A percentile compares a stretch with the other conserved stretches of the same genome.
Evolutionary conservation across 2,329 filamentous ascomycete genomes (phyloP).

Genomic region (Sporothrix brunneoviolacea): DNA sequence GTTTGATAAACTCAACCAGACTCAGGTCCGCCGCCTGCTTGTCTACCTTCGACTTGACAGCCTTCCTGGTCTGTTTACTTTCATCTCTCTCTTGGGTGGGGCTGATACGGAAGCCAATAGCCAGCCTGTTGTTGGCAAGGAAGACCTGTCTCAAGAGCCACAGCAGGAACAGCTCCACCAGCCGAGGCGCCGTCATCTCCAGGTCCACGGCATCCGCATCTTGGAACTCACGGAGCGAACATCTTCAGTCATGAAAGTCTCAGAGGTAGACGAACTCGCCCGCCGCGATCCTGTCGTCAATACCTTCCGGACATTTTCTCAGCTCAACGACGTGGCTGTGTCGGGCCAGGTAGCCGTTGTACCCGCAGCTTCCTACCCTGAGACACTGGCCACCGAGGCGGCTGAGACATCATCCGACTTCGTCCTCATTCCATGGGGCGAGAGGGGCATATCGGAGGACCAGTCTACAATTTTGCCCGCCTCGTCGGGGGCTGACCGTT

Average conservation of each 20-base stretch:
- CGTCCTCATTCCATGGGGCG: constrained; percentile 83
- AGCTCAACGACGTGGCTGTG: constrained; percentile 74
- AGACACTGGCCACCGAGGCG: constrained; percentile 65
- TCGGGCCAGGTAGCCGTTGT: constrained; percentile 76
- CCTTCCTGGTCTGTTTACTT: constrained; percentile 72
- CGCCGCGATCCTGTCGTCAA: constrained; percentile 77
- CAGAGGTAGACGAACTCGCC: constrained; percentile 67
- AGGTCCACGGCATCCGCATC: constrained; percentile 79
- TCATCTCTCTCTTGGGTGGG: constrained; percentile 69
- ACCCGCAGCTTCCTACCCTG: constrained; percentile 70
- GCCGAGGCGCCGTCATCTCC: constrained; percentile 50
- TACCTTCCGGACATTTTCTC: constrained; percentile 81
- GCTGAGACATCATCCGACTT: constrained; percentile 65
- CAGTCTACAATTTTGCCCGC: constrained; percentile 34
- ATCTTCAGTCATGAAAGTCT: constrained; percentile 91
- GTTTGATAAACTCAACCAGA: constrained; percentile 27
- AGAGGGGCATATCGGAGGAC: constrained; percentile 69
- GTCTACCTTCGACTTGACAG: constrained; percentile 82
- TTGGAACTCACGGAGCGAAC: constrained; percentile 85
- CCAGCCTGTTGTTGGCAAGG: constrained; percentile 15
- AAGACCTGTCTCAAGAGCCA: not conserved
- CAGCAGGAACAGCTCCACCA: constrained; percentile 29
- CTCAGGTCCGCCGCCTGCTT: constrained; percentile 56
- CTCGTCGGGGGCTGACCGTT: constrained; percentile 49
- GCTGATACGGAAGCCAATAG: constrained; percentile 18